Evolutionary conservation across 208 protist species (phyloP).

Genomic region (Tritrichomonas musculus): DNA sequence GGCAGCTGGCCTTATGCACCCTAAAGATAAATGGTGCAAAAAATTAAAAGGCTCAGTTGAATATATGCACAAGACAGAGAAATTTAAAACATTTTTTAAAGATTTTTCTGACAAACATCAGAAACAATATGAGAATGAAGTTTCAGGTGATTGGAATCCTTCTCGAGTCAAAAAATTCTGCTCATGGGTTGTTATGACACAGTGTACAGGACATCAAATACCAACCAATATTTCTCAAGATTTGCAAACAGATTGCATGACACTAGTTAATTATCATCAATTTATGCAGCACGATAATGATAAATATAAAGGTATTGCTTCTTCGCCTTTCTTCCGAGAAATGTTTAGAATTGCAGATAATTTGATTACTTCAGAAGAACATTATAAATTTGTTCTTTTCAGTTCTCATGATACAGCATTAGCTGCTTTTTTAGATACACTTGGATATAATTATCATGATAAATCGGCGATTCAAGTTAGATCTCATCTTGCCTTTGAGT

Average conservation of each 20-base stretch:
- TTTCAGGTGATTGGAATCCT: background rate
- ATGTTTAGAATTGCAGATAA: constrained; percentile 30
- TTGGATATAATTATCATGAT: background rate
- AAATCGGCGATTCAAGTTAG: background rate
- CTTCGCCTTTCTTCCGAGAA: background rate
- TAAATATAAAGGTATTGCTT: background rate
- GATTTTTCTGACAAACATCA: background rate
- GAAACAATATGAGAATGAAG: background rate
- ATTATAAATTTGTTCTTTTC: background rate
- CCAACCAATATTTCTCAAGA: background rate
- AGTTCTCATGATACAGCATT: background rate
- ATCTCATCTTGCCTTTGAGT: background rate
- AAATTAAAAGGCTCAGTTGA: background rate
- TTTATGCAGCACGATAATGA: background rate
- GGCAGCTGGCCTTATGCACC: background rate
- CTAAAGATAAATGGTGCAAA: background rate
- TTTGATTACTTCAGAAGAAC: background rate
- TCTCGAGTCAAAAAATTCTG: background rate
- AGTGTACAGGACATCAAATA: background rate
- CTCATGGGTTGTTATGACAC: background rate
- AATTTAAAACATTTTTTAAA: background rate
- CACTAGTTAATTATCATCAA: background rate
- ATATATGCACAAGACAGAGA: background rate
- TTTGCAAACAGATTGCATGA: background rate
- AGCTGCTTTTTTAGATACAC: background rate